Base-by-base conservation (phyloP, 2,329 filamentous ascomycete species). In the Fusarium staphyleae region DNA sequence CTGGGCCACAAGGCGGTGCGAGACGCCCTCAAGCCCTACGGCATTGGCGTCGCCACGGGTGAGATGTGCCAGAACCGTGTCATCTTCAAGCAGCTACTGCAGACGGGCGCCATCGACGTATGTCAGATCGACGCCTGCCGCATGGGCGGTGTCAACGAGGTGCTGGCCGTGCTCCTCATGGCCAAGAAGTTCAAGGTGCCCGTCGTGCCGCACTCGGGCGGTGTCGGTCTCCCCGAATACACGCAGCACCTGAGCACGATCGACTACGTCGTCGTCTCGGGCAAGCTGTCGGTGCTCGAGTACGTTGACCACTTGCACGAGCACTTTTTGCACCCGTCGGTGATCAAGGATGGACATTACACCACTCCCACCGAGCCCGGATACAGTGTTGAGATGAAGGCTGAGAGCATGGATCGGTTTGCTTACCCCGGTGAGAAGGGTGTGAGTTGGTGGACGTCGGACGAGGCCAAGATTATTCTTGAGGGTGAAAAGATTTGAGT, bases 41-140 rank as follows among this genome's bases (percentile, higher is more conserved):
- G 84, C 51, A 91, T 96, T 66, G 90, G 90, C 52, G 92, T 96
- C 5, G 92, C 92, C 7, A 96, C 92, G 0, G 92, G 92, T 59
- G 92, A 96, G 78, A 96, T 96, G 91, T 95, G 91, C 78, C 92
- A 96, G 78, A 96, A 96, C 79, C 87, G 92, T 32, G 90, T 96
- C 62, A 85, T 96, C 68, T 96, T 96, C 84, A 96, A 96, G 82
- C 92, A 96, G 76, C 84, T 96, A 55, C 83, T 96, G 44, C 84
- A 87, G 71, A 80, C 85, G 3, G 88, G 88, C 43, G 90, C 91
- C 55, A 90, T 96, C 66, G 91, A 95, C 68, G 86, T 96, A 15
- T 91, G 91, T 72, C 92, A 96, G 75, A 89, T 95, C 66, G 92
- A 96, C 67, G 92, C 92, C 3, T 96, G 91, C 78, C 87, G 92